Conservation (phyloP, 352 stramenopile species). For the Phytophthora palmivora region DNA sequence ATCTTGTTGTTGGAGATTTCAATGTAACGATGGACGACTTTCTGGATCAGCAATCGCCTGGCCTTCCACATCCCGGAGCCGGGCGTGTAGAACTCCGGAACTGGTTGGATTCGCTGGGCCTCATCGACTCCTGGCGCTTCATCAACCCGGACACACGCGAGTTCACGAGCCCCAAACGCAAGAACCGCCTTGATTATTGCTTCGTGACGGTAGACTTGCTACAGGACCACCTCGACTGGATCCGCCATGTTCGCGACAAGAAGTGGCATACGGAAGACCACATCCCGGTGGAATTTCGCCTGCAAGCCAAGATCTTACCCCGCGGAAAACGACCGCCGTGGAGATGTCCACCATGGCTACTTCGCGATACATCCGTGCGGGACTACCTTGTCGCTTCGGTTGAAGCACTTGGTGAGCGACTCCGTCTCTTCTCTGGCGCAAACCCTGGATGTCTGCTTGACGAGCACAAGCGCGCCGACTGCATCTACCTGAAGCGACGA, state of each 20-base stretch:
- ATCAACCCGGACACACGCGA: constrained; percentile 8
- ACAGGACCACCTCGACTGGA: constrained; percentile 10
- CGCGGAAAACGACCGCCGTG: neutral
- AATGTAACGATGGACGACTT: constrained; percentile 14
- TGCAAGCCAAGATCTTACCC: constrained; percentile 7
- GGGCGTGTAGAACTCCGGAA: constrained; percentile 10
- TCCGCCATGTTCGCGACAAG: constrained; percentile 11
- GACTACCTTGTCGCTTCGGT: neutral
- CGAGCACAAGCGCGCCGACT: constrained; percentile 19
- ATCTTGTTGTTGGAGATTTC: constrained; percentile 15
- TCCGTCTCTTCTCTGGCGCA: constrained; percentile 11
- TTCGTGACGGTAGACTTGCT: constrained; percentile 20
- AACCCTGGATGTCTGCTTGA: constrained; percentile 25
- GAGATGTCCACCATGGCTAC: constrained; percentile 12
- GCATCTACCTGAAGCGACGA: constrained; percentile 14
- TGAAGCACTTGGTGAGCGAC: neutral
- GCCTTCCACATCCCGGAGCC: neutral
- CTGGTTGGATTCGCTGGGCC: constrained; percentile 12
- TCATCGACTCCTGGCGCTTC: constrained; percentile 22
- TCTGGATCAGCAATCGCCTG: neutral
- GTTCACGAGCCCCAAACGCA: constrained; percentile 11
- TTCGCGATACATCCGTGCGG: neutral
- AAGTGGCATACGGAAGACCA: constrained; percentile 33
- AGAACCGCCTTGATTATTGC: constrained; percentile 24
- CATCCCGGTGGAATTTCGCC: constrained; percentile 3